These are phyloP conservation scores for Chlamydomonas sp. DNA, from an alignment of 139 green algal species.

Conservation along the genomic window DNA sequence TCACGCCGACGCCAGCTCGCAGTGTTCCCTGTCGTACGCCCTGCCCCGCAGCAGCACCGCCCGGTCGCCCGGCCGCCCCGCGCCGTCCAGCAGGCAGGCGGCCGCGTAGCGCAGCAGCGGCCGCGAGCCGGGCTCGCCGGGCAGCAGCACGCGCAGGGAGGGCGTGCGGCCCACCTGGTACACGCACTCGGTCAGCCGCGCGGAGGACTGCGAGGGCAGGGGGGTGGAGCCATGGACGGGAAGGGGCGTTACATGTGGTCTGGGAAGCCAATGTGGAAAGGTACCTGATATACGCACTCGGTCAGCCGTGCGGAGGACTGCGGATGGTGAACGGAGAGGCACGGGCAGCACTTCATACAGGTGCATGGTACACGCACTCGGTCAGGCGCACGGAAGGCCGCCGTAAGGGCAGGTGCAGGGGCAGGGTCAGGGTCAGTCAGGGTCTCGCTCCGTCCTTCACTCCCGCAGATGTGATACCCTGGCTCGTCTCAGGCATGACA, in stretches of 20 bases:
- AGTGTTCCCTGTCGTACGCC: slow-evolving; percentile 25
- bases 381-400: slow-evolving; percentile 15
- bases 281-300: slow-evolving; percentile 19
- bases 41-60: slow-evolving; percentile 30
- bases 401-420: not conserved
- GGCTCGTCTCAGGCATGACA: no score
- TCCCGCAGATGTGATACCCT: not conserved
- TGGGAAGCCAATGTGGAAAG: no score
- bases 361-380: no score
- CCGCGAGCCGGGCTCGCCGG: not conserved
- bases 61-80: not conserved
- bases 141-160: slow-evolving; percentile 3
- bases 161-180: slow-evolving; percentile 32
- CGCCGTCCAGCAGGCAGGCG: slow-evolving; percentile 19
- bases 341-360: no score
- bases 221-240: no score
- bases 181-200: slow-evolving; percentile 4
- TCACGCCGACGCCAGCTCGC: slow-evolving; percentile 18
- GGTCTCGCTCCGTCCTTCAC: not conserved
- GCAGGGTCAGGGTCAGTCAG: not conserved
- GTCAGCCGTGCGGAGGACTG: slow-evolving; percentile 18
- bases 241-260: no score
- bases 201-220: not conserved
- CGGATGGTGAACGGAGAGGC: not conserved
- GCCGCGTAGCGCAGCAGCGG: slow-evolving; percentile 20